These are phyloP conservation scores for Aspergillus avenaceus DNA, from an alignment of 495 filamentous ascomycete species.

Conservation along the genomic window DNA sequence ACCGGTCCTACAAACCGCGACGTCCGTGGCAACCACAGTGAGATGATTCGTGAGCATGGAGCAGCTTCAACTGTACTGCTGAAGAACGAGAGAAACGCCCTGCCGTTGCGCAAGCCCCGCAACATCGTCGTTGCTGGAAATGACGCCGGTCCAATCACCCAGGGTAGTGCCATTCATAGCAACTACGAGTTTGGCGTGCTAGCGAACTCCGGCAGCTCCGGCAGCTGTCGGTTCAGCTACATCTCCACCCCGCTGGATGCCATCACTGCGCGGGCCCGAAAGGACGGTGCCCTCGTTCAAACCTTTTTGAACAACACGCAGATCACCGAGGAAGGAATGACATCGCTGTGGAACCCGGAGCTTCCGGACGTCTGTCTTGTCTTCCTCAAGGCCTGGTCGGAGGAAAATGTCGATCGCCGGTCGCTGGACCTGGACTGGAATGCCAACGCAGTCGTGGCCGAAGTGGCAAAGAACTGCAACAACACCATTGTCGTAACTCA, in stretches of 20 bases:
- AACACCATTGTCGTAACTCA: constrained; percentile 64
- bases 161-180: constrained; percentile 37
- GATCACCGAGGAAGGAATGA: constrained; percentile 37
- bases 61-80: constrained; percentile 57
- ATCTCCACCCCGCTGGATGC: constrained; percentile 56
- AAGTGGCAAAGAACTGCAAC: constrained; percentile 51
- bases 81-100: constrained; percentile 52
- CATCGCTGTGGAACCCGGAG: constrained; percentile 30
- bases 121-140: constrained; percentile 59
- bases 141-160: constrained; percentile 53
- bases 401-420: constrained; percentile 54
- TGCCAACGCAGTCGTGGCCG: constrained; percentile 52
- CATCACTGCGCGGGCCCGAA: constrained; percentile 51
- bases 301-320: constrained; percentile 35
- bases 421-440: constrained; percentile 47
- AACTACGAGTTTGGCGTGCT: constrained; percentile 54
- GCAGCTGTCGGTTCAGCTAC: constrained; percentile 47
- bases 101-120: constrained; percentile 49
- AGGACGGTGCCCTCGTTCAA: constrained; percentile 40
- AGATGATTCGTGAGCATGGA: constrained; percentile 52
- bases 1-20: constrained; percentile 46
- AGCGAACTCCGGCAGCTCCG: constrained; percentile 56
- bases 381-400: constrained; percentile 52
- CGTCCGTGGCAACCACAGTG: constrained; percentile 50
- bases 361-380: constrained; percentile 57